Conservation (phyloP, 2,329 filamentous ascomycete species). For the Fusarium pseudocircinatum region DNA sequence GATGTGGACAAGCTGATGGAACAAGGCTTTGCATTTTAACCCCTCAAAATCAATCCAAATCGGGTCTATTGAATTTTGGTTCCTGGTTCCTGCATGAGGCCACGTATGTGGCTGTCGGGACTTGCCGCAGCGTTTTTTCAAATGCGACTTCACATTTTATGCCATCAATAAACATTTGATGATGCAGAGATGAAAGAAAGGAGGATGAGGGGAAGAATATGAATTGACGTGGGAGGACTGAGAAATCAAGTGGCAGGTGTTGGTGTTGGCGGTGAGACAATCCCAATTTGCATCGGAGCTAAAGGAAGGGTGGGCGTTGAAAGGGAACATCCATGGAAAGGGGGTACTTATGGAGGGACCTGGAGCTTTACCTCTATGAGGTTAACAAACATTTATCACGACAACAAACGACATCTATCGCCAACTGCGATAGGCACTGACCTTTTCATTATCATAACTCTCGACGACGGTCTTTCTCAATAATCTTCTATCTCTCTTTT, state of each 20-base stretch:
- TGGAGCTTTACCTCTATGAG: neutral
- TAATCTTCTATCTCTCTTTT: neutral
- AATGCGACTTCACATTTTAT: conserved; percentile 5
- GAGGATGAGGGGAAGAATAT: neutral
- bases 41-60: neutral
- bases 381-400: conserved; percentile 16
- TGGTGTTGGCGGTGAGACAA: conserved; percentile 30
- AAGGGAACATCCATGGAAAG: neutral
- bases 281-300: conserved; percentile 11
- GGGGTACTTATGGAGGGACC: neutral
- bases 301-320: conserved; percentile 11
- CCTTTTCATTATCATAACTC: neutral
- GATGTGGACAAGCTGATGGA: conserved; percentile 66
- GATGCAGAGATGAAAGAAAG: neutral
- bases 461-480: neutral
- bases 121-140: neutral
- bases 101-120: conserved; percentile 22
- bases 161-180: neutral
- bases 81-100: conserved; percentile 23
- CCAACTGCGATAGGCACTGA: neutral
- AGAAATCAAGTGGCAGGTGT: conserved; percentile 11
- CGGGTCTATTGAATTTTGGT: conserved; percentile 1
- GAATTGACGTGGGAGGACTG: neutral
- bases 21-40: conserved; percentile 58
- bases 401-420: conserved; percentile 10